These are phyloP conservation scores for Yamadazyma spencermartinsiae DNA, from an alignment of 1,139 yeast species.

Conservation along the genomic window DNA sequence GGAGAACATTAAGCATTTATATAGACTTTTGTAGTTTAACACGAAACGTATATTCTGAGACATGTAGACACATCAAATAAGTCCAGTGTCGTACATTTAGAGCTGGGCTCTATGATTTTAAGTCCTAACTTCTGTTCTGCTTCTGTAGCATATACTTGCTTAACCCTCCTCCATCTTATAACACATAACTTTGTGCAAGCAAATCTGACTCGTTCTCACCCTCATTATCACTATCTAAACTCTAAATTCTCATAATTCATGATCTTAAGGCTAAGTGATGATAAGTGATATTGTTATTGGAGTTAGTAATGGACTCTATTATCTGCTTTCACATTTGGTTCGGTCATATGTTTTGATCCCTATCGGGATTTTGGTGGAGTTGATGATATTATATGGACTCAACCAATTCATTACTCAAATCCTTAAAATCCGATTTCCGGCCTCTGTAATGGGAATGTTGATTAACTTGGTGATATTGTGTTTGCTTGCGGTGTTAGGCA, in stretches of 20 bases:
- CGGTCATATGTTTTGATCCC: slow-evolving; percentile 39
- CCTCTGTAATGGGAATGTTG: slow-evolving; percentile 77
- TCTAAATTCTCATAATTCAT: too few species aligned
- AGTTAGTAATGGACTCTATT: slow-evolving; percentile 16
- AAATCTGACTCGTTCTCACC: too few species aligned
- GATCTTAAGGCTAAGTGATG: background rate
- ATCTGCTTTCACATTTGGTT: slow-evolving; percentile 25
- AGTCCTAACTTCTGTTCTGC: too few species aligned
- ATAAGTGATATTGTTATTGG: slow-evolving; percentile 11
- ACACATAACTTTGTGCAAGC: too few species aligned
- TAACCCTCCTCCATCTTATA: too few species aligned
- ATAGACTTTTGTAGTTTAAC: too few species aligned
- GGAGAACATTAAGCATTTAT: slow-evolving; percentile 1
- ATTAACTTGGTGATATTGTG: slow-evolving; percentile 54
- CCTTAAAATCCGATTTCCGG: slow-evolving; percentile 62
- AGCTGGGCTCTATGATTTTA: too few species aligned
- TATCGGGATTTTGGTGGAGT: slow-evolving; percentile 32
- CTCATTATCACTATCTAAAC: too few species aligned
- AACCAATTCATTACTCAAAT: slow-evolving; percentile 50
- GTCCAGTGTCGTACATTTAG: too few species aligned
- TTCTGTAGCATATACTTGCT: too few species aligned
- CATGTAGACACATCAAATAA: too few species aligned
- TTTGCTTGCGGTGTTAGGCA: slow-evolving; percentile 25
- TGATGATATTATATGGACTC: slow-evolving; percentile 59
- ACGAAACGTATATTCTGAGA: too few species aligned